These are phyloP conservation scores for Tricholomella constricta DNA, from an alignment of 768 basidiomycete species.

Conservation along the genomic window DNA sequence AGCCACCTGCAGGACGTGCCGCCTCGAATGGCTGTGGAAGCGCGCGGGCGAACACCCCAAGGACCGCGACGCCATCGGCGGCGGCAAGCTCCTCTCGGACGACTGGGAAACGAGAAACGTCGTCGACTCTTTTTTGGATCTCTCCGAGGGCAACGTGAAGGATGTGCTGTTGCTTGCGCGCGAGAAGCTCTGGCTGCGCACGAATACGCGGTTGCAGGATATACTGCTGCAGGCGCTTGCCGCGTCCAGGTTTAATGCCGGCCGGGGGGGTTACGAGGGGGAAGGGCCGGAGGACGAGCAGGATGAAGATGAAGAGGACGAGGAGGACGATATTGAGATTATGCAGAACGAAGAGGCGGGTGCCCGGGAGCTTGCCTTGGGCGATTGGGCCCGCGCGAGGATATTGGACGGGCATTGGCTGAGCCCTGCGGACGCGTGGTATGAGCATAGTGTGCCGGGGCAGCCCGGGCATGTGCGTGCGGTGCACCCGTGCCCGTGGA, in stretches of 20 bases:
- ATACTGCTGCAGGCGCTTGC: constrained; percentile 71
- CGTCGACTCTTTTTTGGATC: constrained; percentile 72
- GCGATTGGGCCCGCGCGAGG: constrained; percentile 70
- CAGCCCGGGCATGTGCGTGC: constrained; percentile 39
- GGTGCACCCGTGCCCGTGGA: constrained; percentile 68
- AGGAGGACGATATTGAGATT: constrained; percentile 46
- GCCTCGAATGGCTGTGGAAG: constrained; percentile 66
- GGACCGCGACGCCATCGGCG: constrained; percentile 63
- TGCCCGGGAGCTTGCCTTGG: constrained; percentile 57
- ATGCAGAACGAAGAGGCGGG: constrained; percentile 43
- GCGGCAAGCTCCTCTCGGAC: constrained; percentile 33
- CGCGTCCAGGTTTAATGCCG: constrained; percentile 48
- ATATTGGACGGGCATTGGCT: constrained; percentile 79
- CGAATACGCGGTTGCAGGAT: constrained; percentile 63
- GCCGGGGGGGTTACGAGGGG: constrained; percentile 13
- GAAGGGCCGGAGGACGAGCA: constrained; percentile 26
- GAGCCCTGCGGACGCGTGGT: constrained; percentile 74
- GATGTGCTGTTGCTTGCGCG: constrained; percentile 63
- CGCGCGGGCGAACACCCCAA: constrained; percentile 47
- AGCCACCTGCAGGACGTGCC: constrained; percentile 68
- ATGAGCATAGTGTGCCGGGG: constrained; percentile 41
- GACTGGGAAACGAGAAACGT: constrained; percentile 73
- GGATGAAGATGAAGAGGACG: constrained; percentile 44
- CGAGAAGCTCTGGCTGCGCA: constrained; percentile 73
- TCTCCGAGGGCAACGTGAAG: constrained; percentile 66